Evolutionary conservation across 768 basidiomycete species (phyloP), one percentile per base, ranked within the genome.

Genomic region (Brasilioporus rufonigricans): DNA sequence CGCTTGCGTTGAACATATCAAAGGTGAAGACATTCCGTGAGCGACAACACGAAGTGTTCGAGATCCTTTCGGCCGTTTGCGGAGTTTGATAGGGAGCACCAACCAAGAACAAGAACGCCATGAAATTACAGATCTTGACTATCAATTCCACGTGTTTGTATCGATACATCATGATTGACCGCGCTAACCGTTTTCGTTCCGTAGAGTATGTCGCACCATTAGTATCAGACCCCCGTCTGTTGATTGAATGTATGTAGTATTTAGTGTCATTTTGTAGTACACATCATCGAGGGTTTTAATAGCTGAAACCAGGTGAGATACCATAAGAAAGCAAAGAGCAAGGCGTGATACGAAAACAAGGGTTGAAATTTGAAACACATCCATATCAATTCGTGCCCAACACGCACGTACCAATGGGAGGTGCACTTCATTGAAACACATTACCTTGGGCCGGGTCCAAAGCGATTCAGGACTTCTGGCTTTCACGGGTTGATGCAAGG

Each of bases 11-110:
- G 58, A 78, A 75, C 1, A 82, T 93, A 80, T 89, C 85, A 45
- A 77, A 74, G 64, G 70, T 94, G 51, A 77, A 75, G 54, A 82
- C 87, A 46, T 94, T 94, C 65, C 80, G 76, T 59, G 86, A 89
- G 60, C 68, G 89, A 45, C 87, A 91, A 70, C 78, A 74, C 2
- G 76, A 81, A 47, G 86, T 91, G 7, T 91, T 91, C 65, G 80
- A 79, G 66, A 81, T 91, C 29, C 52, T 66, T 2, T 66, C 65
- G 0, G 65, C 65, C 4, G 59, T 68, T 11, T 62, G 63, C 9
- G 65, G 63, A 14, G 50, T 48, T 12, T 67, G 53, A 54, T 12
- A 4, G 7, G 10, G 51, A 26, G 7, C 5, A 14, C 5, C 4
- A 11, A 21, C n/a, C n/a, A n/a, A n/a, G n/a, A n/a, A n/a, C n/a